Evolutionary conservation across 345 rosid genomes (phyloP), one percentile per base, ranked within the genome.

Genomic region (Brassica cretica): DNA sequence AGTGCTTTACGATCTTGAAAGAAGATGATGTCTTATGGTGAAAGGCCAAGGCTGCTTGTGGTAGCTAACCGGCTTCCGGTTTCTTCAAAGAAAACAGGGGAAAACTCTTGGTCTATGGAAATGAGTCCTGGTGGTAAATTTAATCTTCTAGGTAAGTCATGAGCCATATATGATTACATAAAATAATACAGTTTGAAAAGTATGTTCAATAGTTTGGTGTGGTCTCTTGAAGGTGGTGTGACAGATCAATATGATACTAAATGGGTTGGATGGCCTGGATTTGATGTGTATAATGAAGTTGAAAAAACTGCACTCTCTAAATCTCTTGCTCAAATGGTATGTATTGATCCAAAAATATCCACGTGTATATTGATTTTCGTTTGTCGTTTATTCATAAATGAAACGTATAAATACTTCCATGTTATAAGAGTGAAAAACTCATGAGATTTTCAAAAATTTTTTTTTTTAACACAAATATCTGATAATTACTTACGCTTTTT

Each of bases 221-320:
- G 32, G 33, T 65, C 10, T 68, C 8, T 76, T 65, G 64, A 68
- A 92, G 56, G 56, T 49, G 98, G 98, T 76, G 91, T 94, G 67
- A 87, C 89, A 82, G 93, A 84, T 67, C 65, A 65, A 5, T 90
- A 89, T 65, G 98, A 94, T 84, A 95, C 96, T 12, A 92, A 88
- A 84, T 94, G 98, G 98, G 87, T 94, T 65, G 98, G 98, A 49
- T 94, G 97, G 98, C 96, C 98, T 64, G 97, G 96, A 15, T 93
- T 94, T 18, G 89, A 94, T 85, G 98, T 94, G 65, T 87, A 89
- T 1, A 90, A 92, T 79, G 93, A 88, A 79, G 82, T 79, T 68
- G 97, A 89, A 27, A 93, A 89, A 86, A 78, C 74, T 56, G 87
- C 96, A 55, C 91, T 94, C 15, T 87, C 96, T 15, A 84, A 87